These are phyloP conservation scores for Houttuynia cordata DNA, from an alignment of 164 flowering plant species.

Conservation along the genomic window DNA sequence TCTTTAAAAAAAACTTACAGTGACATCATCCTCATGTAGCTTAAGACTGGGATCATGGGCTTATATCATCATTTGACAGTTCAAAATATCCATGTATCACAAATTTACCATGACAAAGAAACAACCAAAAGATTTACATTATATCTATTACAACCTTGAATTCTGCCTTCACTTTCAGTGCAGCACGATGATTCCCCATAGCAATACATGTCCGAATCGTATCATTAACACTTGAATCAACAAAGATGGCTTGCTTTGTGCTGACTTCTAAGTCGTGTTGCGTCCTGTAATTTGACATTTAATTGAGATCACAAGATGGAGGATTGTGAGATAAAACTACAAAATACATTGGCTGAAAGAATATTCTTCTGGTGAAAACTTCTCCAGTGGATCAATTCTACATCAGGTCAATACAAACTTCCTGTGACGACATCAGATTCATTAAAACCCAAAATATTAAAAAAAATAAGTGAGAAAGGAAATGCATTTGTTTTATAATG, in stretches of 20 bases:
- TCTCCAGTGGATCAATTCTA: too few species aligned
- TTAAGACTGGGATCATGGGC: not conserved
- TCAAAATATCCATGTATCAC: too few species aligned
- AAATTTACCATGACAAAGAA: not conserved
- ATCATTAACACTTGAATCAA: conserved; percentile 91
- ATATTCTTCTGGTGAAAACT: too few species aligned
- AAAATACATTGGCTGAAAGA: too few species aligned
- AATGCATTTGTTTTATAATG: too few species aligned
- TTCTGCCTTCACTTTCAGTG: conserved; percentile 75
- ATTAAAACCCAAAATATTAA: too few species aligned
- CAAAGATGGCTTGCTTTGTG: conserved; percentile 87
- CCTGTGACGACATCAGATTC: too few species aligned
- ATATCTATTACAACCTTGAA: conserved; percentile 50
- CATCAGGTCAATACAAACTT: too few species aligned
- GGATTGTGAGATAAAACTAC: not conserved
- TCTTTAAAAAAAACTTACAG: not conserved
- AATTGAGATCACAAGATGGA: not conserved
- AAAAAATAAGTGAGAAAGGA: too few species aligned
- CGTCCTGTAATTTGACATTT: conserved; percentile 31
- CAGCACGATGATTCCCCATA: conserved; percentile 84
- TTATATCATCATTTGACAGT: not conserved
- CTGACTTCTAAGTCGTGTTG: conserved; percentile 86
- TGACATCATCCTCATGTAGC: not conserved
- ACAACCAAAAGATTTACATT: not conserved
- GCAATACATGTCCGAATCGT: conserved; percentile 93